phyloP scores from a whole-genome alignment of 1,284 basidiomycete species.

The Boletus hoseneyae region DNA sequence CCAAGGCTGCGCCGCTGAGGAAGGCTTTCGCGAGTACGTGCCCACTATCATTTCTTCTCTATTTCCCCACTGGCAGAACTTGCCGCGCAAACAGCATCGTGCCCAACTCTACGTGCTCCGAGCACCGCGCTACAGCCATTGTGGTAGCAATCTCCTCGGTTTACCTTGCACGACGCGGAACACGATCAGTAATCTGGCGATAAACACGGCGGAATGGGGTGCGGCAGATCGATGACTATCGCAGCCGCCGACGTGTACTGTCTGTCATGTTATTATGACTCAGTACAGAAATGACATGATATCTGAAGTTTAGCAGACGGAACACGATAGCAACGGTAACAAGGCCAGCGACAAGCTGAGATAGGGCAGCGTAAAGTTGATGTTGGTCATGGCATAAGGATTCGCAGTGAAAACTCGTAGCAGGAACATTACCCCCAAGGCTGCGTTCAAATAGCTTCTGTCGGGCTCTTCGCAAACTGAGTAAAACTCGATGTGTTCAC shows the following conservation, averaged over 20 bases:
- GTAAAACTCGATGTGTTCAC: no score
- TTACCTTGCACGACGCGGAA: slow-evolving; percentile 28
- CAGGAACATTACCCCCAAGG: slow-evolving; percentile 8
- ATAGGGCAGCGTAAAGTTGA: slow-evolving; percentile 24
- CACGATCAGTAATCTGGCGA: slow-evolving; percentile 24
- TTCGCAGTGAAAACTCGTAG: slow-evolving; percentile 19
- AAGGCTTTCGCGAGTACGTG: no score
- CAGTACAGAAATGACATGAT: slow-evolving; percentile 2
- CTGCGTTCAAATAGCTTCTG: slow-evolving; percentile 1
- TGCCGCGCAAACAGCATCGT: no score
- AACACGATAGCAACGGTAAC: slow-evolving; percentile 26
- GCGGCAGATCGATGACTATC: slow-evolving; percentile 23
- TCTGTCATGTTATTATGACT: slow-evolving; percentile 11
- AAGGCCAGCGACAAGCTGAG: slow-evolving; percentile 20
- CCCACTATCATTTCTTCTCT: no score
- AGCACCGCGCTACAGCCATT: neutral
- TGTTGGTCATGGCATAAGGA: slow-evolving; percentile 9
- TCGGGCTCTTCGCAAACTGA: no score
- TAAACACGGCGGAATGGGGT: slow-evolving; percentile 20
- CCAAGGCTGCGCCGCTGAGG: no score
- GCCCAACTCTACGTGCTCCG: no score
- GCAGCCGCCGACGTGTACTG: slow-evolving; percentile 24
- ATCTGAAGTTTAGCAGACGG: slow-evolving; percentile 16
- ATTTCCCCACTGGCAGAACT: no score
- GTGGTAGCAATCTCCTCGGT: slow-evolving; percentile 8